Evolutionary conservation across 2,329 filamentous ascomycete genomes (phyloP), one percentile per base, ranked within the genome.

Genomic region (Botrytis paeoniae): DNA sequence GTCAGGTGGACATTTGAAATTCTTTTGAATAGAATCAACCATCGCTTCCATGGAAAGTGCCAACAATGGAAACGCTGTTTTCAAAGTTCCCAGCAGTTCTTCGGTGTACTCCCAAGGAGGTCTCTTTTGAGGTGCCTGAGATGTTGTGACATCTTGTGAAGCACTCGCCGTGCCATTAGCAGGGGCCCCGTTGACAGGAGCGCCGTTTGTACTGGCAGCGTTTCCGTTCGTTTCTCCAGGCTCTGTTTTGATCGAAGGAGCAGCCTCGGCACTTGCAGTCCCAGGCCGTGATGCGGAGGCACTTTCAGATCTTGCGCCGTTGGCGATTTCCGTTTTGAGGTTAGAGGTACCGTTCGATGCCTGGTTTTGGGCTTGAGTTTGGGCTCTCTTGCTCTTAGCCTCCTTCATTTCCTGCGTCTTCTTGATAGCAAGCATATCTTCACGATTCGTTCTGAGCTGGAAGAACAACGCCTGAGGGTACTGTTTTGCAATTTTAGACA

Each of bases 21-120:
- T 92, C 86, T 98, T 98, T 82, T 96, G 93, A 74, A 99, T 97
- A 83, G 98, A 95, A 81, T 99, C 96, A 43, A 98, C 95, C 94
- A 98, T 99, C 0, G 95, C 97, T 84, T 99, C 96, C 96, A 99
- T 98, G 0, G 95, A 98, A 61, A 98, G 85, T 16, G 97, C 96
- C 78, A 99, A 88, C 29, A 99, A 87, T 37, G 96, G 96, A 86
- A 98, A 99, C 0, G 95, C 95, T 10, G 96, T 98, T 86, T 99
- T 98, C 71, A 99, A 89, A 43, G 94, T 93, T 48, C 94, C 93
- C 87, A 97, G 94, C 74, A 99, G 94, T 81, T 98, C 95, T 78
- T 99, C 96, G 0, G 94, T 95, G 78, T 97, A 91, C 81, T 99
- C 96, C 96, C 96, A 98, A 0, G 97, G 94, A 76, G 93, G 93